Conservation (phyloP, 139 green algal species). For the Zygnema cylindricum region DNA sequence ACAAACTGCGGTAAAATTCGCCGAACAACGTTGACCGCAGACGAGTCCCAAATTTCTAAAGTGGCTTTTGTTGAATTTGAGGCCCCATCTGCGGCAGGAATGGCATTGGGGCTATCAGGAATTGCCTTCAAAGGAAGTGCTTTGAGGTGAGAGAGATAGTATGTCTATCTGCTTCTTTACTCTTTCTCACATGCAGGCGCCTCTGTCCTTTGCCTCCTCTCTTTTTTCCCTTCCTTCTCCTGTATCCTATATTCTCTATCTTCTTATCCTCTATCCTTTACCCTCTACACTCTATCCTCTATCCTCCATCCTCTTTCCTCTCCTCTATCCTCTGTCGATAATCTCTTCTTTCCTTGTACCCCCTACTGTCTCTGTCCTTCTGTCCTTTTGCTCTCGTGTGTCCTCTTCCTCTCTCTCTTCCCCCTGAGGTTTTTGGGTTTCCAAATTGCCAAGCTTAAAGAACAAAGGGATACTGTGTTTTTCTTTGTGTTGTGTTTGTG, state of each 20-base stretch:
- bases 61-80: not conserved
- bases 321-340: not conserved
- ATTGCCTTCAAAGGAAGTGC: not conserved
- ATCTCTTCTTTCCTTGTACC: not conserved
- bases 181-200: not conserved
- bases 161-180: not conserved
- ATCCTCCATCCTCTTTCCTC: not conserved
- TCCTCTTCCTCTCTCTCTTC: not conserved
- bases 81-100: not conserved
- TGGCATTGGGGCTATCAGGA: not conserved
- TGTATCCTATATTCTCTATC: not conserved
- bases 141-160: not conserved
- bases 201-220: not conserved
- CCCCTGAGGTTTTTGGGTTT: too few relatives aligned
- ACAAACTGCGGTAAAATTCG: not conserved
- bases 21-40: not conserved
- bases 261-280: not conserved
- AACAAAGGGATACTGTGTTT: too few relatives aligned
- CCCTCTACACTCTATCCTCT: not conserved
- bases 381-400: not conserved
- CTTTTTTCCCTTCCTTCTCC: not conserved
- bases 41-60: not conserved
- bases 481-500: too few relatives aligned
- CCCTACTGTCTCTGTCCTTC: not conserved
- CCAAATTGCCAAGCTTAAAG: too few relatives aligned